Base-by-base conservation (phyloP, 352 stramenopile species). In the Phytophthora syringae region DNA sequence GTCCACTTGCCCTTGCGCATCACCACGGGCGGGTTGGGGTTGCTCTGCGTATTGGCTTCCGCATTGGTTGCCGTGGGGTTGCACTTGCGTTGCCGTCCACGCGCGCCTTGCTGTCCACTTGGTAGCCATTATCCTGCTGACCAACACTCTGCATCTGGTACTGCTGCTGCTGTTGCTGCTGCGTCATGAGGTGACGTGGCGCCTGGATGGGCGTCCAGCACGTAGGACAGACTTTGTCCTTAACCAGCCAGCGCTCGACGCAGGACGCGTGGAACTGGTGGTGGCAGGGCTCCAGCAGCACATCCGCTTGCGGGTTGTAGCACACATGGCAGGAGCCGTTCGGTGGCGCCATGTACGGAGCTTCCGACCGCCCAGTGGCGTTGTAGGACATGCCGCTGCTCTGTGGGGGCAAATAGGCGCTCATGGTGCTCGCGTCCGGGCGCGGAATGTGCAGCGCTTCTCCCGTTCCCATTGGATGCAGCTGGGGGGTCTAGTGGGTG, bases 1-100 rank as follows among this genome's bases (percentile, higher is more conserved):
- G 97, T 99, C 97, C 97, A 99, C 79, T 99, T 99, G 48, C 97
- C 97, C 52, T 98, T 90, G 28, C 97, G 82, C 67, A 98, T 93
- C 11, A 67, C 63, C 21, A 51, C 39, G 5, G 63, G 34, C 5
- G 63, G 59, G 28, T 57, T 61, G 3, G 25, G 43, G 40, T 11
- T 36, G 30, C 30, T 9, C 16, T 55, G 50, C 3, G 13, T 22
- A 27, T 24, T 59, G n/a, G 50, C 22, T 12, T 55, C 47, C 24
- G 34, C 52, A 52, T 54, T 57, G 24, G 47, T 15, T 12, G 40
- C 37, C 20, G 52, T 25, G 25, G 52, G 11, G 9, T 44, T 10
- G 42, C 32, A 13, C 67, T 24, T 4, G 57, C 30, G 34, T 36
- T 42, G 13, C 73, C 68, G 42, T 73, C 25, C 21, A 74, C 69